phyloP scores from a whole-genome alignment of 257 asterid genomes.

The Ehretia macrophylla region DNA sequence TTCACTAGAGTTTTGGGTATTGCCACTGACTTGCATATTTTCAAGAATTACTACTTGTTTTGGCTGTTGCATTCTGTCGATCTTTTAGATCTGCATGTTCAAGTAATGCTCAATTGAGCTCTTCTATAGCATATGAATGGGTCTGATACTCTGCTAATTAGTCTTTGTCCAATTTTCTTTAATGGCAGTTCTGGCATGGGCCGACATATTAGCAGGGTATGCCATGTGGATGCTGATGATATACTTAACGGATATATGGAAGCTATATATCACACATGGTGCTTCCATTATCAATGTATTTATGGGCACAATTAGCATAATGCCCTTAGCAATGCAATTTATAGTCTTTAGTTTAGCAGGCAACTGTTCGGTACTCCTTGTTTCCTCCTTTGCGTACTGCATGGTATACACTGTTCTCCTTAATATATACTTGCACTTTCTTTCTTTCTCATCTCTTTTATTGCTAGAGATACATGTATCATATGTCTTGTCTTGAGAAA shows the following conservation, averaged over 20 bases:
- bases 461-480: background rate
- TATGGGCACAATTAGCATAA: background rate
- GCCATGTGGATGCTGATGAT: slow-evolving; percentile 27
- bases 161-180: background rate
- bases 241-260: slow-evolving; percentile 28
- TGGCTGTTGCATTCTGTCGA: too few relatives aligned
- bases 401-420: slow-evolving; percentile 13
- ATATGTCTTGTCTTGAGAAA: too few relatives aligned
- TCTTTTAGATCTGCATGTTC: too few relatives aligned
- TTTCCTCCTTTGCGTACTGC: slow-evolving; percentile 17
- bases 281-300: slow-evolving; percentile 21
- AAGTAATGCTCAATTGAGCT: background rate
- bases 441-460: too few relatives aligned
- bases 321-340: slow-evolving; percentile 15
- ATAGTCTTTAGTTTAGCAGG: slow-evolving; percentile 13
- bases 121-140: background rate
- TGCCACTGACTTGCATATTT: too few relatives aligned
- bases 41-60: too few relatives aligned
- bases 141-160: slow-evolving; percentile 1
- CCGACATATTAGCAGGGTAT: slow-evolving; percentile 17
- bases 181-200: slow-evolving; percentile 19
- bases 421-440: background rate
- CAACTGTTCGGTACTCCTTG: slow-evolving; percentile 19
- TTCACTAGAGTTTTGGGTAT: too few relatives aligned
- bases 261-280: slow-evolving; percentile 20